Evolutionary conservation across 2,329 filamentous ascomycete species (phyloP).

Genomic region (Blastomyces gilchristii): DNA sequence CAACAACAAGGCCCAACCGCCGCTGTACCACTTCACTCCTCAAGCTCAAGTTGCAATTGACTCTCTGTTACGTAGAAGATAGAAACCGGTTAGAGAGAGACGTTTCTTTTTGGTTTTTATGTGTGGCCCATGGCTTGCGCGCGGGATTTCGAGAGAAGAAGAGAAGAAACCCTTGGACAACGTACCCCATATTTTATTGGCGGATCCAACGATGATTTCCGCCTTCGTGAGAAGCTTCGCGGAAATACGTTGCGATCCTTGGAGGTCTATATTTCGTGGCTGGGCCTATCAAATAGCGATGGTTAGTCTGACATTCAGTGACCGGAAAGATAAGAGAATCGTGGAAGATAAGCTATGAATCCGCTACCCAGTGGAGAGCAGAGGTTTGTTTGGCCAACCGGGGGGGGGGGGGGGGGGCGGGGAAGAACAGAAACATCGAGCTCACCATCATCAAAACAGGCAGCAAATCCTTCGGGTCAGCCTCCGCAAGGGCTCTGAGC

Average conservation of each 20-base stretch:
- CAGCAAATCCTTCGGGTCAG: conserved; percentile 56
- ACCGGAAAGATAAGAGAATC: neutral
- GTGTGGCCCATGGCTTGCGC: neutral
- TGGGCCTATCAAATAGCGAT: conserved; percentile 43
- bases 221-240: conserved; percentile 58
- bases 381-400: neutral
- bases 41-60: conserved; percentile 1
- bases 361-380: neutral
- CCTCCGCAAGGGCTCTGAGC: conserved; percentile 57
- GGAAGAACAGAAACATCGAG: no score
- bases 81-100: neutral
- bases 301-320: neutral
- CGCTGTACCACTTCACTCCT: neutral
- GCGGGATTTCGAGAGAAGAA: neutral
- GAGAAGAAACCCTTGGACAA: no score
- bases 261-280: conserved; percentile 45
- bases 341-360: neutral
- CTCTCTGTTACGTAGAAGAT: neutral
- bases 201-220: conserved; percentile 56
- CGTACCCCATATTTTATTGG: conserved; percentile 57
- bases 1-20: no score
- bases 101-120: neutral
- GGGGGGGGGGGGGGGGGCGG: neutral
- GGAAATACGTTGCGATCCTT: conserved; percentile 50
- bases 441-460: conserved; percentile 61